Conservation (phyloP, 2,329 filamentous ascomycete genomes). For the Phialemonium atrogriseum region DNA sequence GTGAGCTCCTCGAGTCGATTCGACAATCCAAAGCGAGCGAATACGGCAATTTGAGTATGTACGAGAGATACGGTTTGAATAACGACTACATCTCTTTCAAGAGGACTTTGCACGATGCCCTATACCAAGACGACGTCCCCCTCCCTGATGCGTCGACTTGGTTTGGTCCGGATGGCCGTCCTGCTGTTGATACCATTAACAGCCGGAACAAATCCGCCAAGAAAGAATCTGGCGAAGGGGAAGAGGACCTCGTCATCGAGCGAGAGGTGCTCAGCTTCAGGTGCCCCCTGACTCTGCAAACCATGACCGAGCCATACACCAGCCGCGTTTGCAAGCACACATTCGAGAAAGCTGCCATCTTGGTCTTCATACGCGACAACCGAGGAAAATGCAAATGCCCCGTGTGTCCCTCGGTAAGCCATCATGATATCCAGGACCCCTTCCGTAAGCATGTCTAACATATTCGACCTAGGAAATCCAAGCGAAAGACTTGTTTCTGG, state of each 20-base stretch:
- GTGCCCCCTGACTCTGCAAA: slow-evolving; percentile 59
- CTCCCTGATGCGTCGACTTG: slow-evolving; percentile 45
- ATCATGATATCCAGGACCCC: background rate
- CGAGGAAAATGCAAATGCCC: slow-evolving; percentile 46
- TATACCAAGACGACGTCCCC: slow-evolving; percentile 38
- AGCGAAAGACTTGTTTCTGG: slow-evolving; percentile 44
- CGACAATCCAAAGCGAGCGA: slow-evolving; percentile 28
- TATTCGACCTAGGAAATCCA: slow-evolving; percentile 35
- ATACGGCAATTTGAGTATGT: slow-evolving; percentile 31
- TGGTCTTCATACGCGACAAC: slow-evolving; percentile 37
- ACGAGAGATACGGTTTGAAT: slow-evolving; percentile 44
- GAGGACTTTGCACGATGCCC: slow-evolving; percentile 46
- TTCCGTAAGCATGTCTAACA: background rate
- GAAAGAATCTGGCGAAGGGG: slow-evolving; percentile 41
- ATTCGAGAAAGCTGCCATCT: slow-evolving; percentile 59
- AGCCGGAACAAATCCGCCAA: slow-evolving; percentile 9
- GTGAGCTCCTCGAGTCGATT: slow-evolving; percentile 25
- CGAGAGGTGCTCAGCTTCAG: slow-evolving; percentile 56
- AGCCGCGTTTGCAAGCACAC: slow-evolving; percentile 62
- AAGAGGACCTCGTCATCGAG: slow-evolving; percentile 60
- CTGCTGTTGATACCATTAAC: slow-evolving; percentile 18
- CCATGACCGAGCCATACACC: slow-evolving; percentile 59
- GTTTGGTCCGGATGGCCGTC: slow-evolving; percentile 40
- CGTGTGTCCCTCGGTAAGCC: slow-evolving; percentile 51
- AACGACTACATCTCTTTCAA: slow-evolving; percentile 55